Base-by-base conservation (phyloP, 2,329 filamentous ascomycete species). In the Metarhizium guizhouense region DNA sequence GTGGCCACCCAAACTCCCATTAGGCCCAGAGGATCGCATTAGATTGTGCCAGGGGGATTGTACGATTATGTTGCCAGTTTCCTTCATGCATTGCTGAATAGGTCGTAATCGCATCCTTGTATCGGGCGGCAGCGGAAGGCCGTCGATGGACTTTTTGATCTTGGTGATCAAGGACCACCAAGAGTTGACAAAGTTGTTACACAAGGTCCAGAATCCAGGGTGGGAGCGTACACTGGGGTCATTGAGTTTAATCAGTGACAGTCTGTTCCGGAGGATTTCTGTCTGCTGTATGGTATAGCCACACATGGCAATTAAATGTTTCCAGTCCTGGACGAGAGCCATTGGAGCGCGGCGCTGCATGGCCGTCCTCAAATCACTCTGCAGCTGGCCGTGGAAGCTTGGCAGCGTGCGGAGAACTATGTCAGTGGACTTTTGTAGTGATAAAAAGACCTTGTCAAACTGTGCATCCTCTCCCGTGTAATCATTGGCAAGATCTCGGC, bases 361-460 rank as follows among this genome's bases (percentile, higher is more conserved):
- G 3, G 86, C 85, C 38, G 77, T 78, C 54, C 87, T 81, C 57
- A 88, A 79, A 6, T 83, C 83, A 10, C 76, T 75, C 34, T 77
- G 71, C 58, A 94, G 84, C 59, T 91, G 86, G 52, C 76, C 76
- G 58, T 84, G 83, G 59, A 90, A 84, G 55, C 76, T 76, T 1
- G 90, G 90, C 30, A 96, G 74, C 1, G 84, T 85, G 47, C 83
- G 82, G 61, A 88, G 79, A 32, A 90, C 85, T 51, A 89, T 76
- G 51, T 91, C 87, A 20, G 87, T 86, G 1, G 90, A 88, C 54
- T 79, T 81, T 49, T 86, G 84, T 29, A 96, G 75, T 49, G 87
- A 87, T 38, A 90, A 67, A 72, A 89, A 95, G 25, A 96, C 90
- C 58, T 78, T 83, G 59, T 95, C 92, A 61, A 96, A 96, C 32